These are phyloP conservation scores for Cicer pinnatifidum DNA, from an alignment of 306 rosid species.

Conservation along the genomic window DNA sequence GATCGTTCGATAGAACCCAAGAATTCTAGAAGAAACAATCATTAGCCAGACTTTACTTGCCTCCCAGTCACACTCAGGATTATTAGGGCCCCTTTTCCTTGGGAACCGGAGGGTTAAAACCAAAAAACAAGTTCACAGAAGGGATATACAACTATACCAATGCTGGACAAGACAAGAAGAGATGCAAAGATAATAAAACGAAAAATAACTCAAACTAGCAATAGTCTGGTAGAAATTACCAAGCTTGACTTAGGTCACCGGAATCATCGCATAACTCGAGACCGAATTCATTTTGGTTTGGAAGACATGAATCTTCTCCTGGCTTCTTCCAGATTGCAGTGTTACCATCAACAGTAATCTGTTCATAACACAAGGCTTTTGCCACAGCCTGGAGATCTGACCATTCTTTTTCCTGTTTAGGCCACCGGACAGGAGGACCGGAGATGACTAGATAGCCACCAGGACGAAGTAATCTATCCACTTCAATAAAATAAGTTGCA, in stretches of 20 bases:
- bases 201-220: conserved; percentile 33
- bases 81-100: too few relatives aligned
- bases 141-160: conserved; percentile 12
- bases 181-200: conserved; percentile 31
- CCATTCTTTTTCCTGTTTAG: conserved; percentile 96
- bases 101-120: too few relatives aligned
- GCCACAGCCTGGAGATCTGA: conserved; percentile 94
- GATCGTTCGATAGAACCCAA: too few relatives aligned
- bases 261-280: conserved; percentile 75
- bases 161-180: conserved; percentile 11
- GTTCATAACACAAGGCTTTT: conserved; percentile 86
- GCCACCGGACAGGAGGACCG: conserved; percentile 97
- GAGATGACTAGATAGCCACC: conserved; percentile 91
- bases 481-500: conserved; percentile 92
- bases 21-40: too few relatives aligned
- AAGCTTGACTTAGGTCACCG: conserved; percentile 76
- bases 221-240: conserved; percentile 55
- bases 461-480: conserved; percentile 92
- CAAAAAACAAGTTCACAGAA: neutral
- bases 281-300: conserved; percentile 84
- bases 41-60: too few relatives aligned
- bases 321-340: conserved; percentile 97
- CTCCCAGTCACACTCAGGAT: too few relatives aligned
- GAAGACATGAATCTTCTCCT: conserved; percentile 68
- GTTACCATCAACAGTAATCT: conserved; percentile 81